A percentile compares a stretch with the other conserved stretches of the same genome.
These are phyloP conservation scores for Saprolegnia diclina DNA, from an alignment of 352 stramenopile species.

Conservation along the genomic window DNA sequence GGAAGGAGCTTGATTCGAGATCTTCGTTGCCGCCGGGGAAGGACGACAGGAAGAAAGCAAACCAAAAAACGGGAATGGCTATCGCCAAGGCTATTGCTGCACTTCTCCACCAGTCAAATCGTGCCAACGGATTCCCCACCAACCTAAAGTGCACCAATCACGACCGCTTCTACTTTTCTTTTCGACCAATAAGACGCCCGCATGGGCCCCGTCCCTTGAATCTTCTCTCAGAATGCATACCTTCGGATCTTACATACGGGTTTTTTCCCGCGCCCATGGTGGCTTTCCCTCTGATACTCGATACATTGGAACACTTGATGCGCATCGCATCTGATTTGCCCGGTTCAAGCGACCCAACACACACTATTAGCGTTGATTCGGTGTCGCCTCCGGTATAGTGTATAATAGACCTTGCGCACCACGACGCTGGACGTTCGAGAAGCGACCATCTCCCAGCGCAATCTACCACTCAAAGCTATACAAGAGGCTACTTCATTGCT, in stretches of 20 bases:
- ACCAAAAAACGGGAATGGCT: conserved; percentile 29
- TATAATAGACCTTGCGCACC: background rate
- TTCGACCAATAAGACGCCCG: conserved; percentile 8
- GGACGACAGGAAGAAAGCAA: conserved; percentile 28
- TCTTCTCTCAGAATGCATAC: conserved; percentile 1
- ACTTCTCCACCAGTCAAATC: conserved; percentile 25
- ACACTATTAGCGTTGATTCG: background rate
- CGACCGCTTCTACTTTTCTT: background rate
- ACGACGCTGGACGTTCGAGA: no score
- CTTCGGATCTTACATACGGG: background rate
- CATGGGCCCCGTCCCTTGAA: background rate
- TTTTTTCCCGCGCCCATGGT: background rate
- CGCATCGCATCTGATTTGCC: background rate
- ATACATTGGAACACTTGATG: background rate
- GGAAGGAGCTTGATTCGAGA: conserved; percentile 15
- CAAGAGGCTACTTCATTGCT: no score
- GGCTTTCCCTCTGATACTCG: background rate
- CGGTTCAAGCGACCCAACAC: background rate
- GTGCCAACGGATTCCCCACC: conserved; percentile 21
- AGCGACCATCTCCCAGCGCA: no score
- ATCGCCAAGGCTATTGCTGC: background rate
- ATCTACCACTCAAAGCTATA: no score
- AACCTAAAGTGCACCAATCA: conserved; percentile 25
- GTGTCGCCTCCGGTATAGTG: background rate
- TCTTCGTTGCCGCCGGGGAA: conserved; percentile 18